Evolutionary conservation across 257 asterid genomes (phyloP).

Genomic region (Jacaranda copaia): DNA sequence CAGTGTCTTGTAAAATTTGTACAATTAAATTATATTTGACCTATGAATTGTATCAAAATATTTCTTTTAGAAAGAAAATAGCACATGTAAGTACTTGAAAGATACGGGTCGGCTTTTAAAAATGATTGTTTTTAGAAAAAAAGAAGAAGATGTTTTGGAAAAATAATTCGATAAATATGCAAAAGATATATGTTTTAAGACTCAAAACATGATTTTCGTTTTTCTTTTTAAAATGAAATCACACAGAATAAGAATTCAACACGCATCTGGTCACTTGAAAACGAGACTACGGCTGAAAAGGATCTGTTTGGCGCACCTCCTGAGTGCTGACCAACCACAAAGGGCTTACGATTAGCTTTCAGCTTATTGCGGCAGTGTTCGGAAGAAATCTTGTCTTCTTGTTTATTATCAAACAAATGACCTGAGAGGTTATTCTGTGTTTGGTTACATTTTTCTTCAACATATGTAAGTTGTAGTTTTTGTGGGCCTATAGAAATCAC

Average conservation of each 20-base stretch:
- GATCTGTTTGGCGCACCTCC: constrained; percentile 42
- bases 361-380: constrained; percentile 3
- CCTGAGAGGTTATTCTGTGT: not conserved
- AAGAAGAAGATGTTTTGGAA: no score
- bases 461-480: not conserved
- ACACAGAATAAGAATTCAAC: not conserved
- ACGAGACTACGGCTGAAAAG: not conserved
- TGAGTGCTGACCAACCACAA: not conserved
- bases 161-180: not conserved
- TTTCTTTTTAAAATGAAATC: not conserved
- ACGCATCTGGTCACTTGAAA: not conserved
- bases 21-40: no score
- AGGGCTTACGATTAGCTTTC: constrained; percentile 18
- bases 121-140: no score
- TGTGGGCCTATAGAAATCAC: no score
- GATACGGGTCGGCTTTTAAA: no score
- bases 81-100: no score
- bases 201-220: not conserved
- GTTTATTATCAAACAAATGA: not conserved
- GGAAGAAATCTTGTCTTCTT: not conserved
- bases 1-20: no score
- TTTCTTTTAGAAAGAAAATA: no score
- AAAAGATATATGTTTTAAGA: not conserved
- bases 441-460: not conserved
- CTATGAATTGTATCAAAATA: no score